Evolutionary conservation across 805 yeast species (phyloP), one percentile per base, ranked within the genome.

Genomic region (Starmerella powellii): DNA sequence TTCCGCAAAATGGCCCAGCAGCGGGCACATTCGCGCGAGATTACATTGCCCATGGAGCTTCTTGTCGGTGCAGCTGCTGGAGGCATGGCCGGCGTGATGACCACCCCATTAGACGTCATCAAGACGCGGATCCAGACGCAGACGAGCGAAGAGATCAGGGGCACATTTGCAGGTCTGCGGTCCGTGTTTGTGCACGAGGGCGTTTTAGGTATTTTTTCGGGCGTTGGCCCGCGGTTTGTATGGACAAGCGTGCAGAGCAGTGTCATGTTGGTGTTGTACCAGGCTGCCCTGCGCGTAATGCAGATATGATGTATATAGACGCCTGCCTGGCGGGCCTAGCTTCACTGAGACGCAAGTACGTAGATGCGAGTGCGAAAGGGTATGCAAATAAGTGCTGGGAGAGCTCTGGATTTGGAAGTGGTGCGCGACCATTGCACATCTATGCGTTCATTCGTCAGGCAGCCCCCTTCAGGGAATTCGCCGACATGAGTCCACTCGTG

Each of bases 211-310:
- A 66, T 85, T 31, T 88, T 91, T 61, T 74, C 87, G 26, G 99
- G 99, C 1, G 95, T 91, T 5, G 96, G 95, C 0, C 98, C 99
- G 1, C 70, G 99, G 49, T 78, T 86, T 51, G 80, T 91, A 4
- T 91, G 99, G 99, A 88, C 97, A 0, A 82, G 94, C 49, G 67
- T 87, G 16, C 99, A 91, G 61, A 83, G 95, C 60, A 82, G 94
- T 51, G 80, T 91, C 37, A 88, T 91, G 97, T 68, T 91, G 41
- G 66, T 88, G 49, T 65, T 87, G 31, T 91, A 91, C 62, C 98
- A 91, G 60, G 66, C 76, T 33, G 70, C 88, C 3, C 64, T 88
- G 54, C 75, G 75, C 52, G 62, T 67, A 24, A 62, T 80, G 17
- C 37, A 32, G 17, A 11, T 30, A 8, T 17, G 11, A 30, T 30